Percentiles rank a stretch among this genome's conserved stretches.
These are phyloP conservation scores for Volutella citrinella DNA, from an alignment of 2,329 filamentous ascomycete species.

Conservation along the genomic window DNA sequence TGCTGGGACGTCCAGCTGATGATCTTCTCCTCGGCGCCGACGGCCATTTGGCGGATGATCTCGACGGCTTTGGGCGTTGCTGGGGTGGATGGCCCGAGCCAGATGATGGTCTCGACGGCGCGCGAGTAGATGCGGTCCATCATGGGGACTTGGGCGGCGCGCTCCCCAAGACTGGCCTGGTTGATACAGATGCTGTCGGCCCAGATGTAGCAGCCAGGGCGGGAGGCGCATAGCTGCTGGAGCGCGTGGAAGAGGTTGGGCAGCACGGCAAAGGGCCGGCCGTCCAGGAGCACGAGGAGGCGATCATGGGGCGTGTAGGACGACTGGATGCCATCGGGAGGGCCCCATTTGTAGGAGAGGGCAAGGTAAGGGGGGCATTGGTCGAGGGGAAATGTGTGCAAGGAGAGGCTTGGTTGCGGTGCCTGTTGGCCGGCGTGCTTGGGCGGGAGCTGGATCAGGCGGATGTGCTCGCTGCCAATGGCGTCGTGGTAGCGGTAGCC, in stretches of 20 bases:
- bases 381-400: constrained; percentile 15
- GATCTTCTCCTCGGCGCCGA: constrained; percentile 12
- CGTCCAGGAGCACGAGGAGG: constrained; percentile 10
- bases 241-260: constrained; percentile 16
- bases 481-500: constrained; percentile 12
- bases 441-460: constrained; percentile 15
- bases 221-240: constrained; percentile 6
- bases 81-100: constrained; percentile 15
- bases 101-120: constrained; percentile 18
- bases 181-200: constrained; percentile 25
- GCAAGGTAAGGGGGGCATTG: constrained; percentile 17
- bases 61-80: constrained; percentile 9
- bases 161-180: constrained; percentile 15
- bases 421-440: not conserved
- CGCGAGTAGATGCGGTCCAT: constrained; percentile 20
- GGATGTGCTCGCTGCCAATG: constrained; percentile 11
- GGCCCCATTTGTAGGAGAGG: constrained; percentile 26
- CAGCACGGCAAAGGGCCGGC: constrained; percentile 11
- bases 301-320: constrained; percentile 3
- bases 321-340: not conserved
- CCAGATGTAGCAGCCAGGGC: constrained; percentile 18
- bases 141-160: constrained; percentile 16
- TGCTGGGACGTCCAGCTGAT: constrained; percentile 12
- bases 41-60: constrained; percentile 6
- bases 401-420: constrained; percentile 8